phyloP scores from a whole-genome alignment of 2,329 filamentous ascomycete genomes.

The Aspergillus fumigatiaffinis region DNA sequence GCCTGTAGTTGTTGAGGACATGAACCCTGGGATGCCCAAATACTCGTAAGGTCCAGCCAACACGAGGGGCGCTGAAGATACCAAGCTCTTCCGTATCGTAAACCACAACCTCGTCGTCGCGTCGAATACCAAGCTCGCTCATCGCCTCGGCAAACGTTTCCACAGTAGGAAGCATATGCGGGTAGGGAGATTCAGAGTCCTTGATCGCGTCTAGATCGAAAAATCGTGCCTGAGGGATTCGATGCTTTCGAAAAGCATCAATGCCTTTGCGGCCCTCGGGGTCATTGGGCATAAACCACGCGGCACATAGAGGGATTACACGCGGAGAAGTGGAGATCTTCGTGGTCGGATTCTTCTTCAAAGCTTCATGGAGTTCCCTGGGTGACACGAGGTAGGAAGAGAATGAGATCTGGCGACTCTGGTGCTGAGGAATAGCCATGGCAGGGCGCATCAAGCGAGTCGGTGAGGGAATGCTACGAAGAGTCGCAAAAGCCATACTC shows the following conservation, averaged over 20 bases:
- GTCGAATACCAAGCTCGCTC: slow-evolving; percentile 79
- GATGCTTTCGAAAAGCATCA: slow-evolving; percentile 73
- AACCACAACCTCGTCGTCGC: slow-evolving; percentile 86
- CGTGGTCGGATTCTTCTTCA: slow-evolving; percentile 76
- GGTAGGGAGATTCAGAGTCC: slow-evolving; percentile 82
- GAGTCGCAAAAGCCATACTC: slow-evolving; percentile 34
- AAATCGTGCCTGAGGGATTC: slow-evolving; percentile 87
- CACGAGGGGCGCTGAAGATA: slow-evolving; percentile 89
- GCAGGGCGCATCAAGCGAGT: slow-evolving; percentile 22
- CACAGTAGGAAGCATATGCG: slow-evolving; percentile 88
- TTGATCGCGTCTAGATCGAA: slow-evolving; percentile 93
- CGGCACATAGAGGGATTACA: slow-evolving; percentile 83
- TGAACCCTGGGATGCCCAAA: slow-evolving; percentile 90
- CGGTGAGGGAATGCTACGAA: slow-evolving; percentile 27
- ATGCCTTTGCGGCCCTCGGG: slow-evolving; percentile 68
- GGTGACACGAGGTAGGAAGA: slow-evolving; percentile 85
- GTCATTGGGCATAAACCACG: slow-evolving; percentile 97
- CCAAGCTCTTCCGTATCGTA: slow-evolving; percentile 90
- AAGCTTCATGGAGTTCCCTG: slow-evolving; percentile 71
- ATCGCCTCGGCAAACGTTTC: slow-evolving; percentile 82
- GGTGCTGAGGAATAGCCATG: slow-evolving; percentile 25
- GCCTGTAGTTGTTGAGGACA: slow-evolving; percentile 88
- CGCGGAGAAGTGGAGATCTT: slow-evolving; percentile 77
- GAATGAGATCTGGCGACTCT: slow-evolving; percentile 53
- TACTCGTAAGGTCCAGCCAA: slow-evolving; percentile 86